Evolutionary conservation across 2,329 filamentous ascomycete species (phyloP).

Genomic region (Pseudocercospora fijiensis): DNA sequence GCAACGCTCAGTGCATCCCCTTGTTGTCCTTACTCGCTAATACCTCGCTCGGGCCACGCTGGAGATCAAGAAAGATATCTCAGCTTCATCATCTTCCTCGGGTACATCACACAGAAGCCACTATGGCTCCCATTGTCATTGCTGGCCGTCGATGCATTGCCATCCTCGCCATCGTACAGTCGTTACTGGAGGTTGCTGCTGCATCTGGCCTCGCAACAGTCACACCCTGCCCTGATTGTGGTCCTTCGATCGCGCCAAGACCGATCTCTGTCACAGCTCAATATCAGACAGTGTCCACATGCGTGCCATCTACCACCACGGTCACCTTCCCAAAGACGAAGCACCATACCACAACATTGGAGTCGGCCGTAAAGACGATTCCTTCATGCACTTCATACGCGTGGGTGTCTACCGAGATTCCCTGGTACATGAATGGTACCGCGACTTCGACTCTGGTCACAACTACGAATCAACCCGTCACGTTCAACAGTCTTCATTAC

Average conservation of each 20-base stretch:
- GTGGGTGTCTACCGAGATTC: slow-evolving; percentile 7
- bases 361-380: background rate
- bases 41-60: too few relatives aligned
- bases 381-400: slow-evolving; percentile 6
- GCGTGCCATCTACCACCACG: background rate
- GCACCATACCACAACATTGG: background rate
- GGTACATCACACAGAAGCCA: background rate
- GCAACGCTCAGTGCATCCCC: too few relatives aligned
- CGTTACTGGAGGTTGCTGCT: background rate
- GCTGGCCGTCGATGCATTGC: background rate
- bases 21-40: too few relatives aligned
- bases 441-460: background rate
- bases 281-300: background rate
- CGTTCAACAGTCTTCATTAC: background rate
- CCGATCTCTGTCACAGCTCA: background rate
- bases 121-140: background rate
- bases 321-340: background rate
- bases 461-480: slow-evolving; percentile 5
- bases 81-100: background rate
- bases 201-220: background rate
- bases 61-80: background rate
- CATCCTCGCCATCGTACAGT: background rate
- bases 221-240: slow-evolving; percentile 1
- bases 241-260: background rate
- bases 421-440: background rate